Conservation (phyloP, 257 asterid genomes). For the Nicotiana noctiflora region DNA sequence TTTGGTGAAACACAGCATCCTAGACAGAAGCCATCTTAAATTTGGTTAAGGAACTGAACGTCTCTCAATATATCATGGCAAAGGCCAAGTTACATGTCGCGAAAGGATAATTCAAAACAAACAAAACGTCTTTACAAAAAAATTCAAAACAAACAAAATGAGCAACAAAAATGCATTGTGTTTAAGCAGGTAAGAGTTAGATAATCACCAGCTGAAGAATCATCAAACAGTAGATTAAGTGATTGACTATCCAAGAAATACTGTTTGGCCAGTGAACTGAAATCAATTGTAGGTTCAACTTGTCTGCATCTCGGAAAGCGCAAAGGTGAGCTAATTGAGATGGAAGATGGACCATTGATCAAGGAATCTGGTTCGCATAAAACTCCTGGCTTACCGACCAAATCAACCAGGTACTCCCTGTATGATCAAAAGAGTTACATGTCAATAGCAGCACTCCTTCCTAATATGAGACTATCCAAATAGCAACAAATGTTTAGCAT, state of each 20-base stretch:
- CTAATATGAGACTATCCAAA: background rate
- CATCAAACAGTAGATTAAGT: conserved; percentile 69
- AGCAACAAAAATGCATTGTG: background rate
- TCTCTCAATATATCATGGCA: conserved; percentile 2
- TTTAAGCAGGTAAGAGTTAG: background rate
- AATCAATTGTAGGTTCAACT: conserved; percentile 66
- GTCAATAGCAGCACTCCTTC: background rate
- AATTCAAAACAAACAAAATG: conserved; percentile 1
- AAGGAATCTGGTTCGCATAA: conserved; percentile 81
- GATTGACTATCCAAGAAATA: conserved; percentile 73
- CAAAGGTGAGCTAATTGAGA: conserved; percentile 85
- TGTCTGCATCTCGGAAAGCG: conserved; percentile 73
- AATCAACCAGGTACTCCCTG: conserved; percentile 96
- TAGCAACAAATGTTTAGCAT: background rate
- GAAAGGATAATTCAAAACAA: conserved; percentile 1
- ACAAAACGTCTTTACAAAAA: background rate
- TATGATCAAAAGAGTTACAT: conserved; percentile 13
- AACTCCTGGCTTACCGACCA: conserved; percentile 80
- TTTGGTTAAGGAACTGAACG: background rate
- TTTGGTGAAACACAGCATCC: background rate
- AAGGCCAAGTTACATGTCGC: background rate
- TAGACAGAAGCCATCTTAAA: background rate
- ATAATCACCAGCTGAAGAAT: conserved; percentile 59
- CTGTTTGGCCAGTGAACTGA: conserved; percentile 80
- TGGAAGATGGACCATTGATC: conserved; percentile 89